Conservation (phyloP, 805 yeast genomes). For the Kluyveromyces dobzhanskii region DNA sequence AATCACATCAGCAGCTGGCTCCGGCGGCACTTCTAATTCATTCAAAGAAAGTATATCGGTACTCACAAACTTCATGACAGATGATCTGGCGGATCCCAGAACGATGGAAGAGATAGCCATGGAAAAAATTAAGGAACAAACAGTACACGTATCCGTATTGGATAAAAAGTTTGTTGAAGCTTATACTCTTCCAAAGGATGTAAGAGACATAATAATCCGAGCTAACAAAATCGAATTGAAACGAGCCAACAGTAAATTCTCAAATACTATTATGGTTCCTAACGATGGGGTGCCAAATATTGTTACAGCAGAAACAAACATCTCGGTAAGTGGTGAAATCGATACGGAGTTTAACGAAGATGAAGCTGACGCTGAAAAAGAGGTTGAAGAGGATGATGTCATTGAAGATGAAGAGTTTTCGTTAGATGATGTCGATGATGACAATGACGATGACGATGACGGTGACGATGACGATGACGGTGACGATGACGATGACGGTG, state of each 20-base stretch:
- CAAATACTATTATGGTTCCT: too few species aligned
- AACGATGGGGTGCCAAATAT: too few species aligned
- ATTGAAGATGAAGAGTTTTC: conserved; percentile 6
- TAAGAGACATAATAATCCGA: background rate
- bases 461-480: conserved; percentile 10
- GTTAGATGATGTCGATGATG: conserved; percentile 9
- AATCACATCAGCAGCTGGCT: conserved; percentile 8
- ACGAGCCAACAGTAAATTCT: background rate
- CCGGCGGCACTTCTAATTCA: conserved; percentile 19
- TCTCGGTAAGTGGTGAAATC: too few species aligned
- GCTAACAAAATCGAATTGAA: background rate
- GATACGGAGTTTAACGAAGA: background rate
- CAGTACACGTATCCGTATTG: background rate
- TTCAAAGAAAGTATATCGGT: conserved; percentile 43
- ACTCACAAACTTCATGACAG: conserved; percentile 52
- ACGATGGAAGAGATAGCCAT: conserved; percentile 49
- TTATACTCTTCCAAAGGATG: background rate
- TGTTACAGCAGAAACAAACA: too few species aligned
- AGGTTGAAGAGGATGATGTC: background rate
- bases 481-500: conserved; percentile 13
- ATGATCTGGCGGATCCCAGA: conserved; percentile 58
- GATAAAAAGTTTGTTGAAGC: background rate
- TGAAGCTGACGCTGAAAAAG: conserved; percentile 8
- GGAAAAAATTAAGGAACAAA: conserved; percentile 35
- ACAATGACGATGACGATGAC: conserved; percentile 16